Evolutionary conservation across 208 protist species (phyloP), one percentile per base, ranked within the genome.

Genomic region (Trypanosoma platydactyli): DNA sequence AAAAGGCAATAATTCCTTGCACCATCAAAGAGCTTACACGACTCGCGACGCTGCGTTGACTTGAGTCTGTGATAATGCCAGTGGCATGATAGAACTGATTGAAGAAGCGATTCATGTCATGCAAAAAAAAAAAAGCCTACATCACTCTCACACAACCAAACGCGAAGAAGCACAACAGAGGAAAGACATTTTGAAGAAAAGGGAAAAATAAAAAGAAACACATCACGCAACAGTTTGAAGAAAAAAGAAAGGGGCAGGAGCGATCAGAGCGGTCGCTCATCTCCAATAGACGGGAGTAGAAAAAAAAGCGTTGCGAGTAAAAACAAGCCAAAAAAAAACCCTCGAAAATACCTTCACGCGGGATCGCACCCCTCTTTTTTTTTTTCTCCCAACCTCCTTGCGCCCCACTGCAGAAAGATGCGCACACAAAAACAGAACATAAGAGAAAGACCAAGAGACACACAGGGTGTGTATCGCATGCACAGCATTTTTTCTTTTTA

Each of bases 51-150:
- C 76, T 88, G 44, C 84, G 84, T 67, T 92, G 82, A 16, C 76
- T 88, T 5, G 83, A 53, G 68, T 95, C 84, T 16, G 62, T 68
- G 54, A 94, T 76, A 29, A 94, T 68, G 16, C 84, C 84, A 22
- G 86, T 92, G 0, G 22, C 64, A 42, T 66, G 52, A 53, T 88
- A 94, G 22, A 94, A 73, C n/a, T 64, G 68, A 66, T 92, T 71
- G 77, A 94, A 92, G 61, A 91, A 69, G n/a, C 86, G 81, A 71
- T 91, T 88, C 85, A 94, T 92, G 16, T 12, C 25, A 35, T 4
- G n/a, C 49, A 44, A 1, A 27, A 53, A n/a, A 56, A 35, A 51
- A 46, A 3, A n/a, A 24, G 16, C n/a, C 2, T 12, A 48, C n/a
- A 16, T 46, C 15, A 22, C 38, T 13, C 16, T 29, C 35, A 25